Evolutionary conservation across 2,329 filamentous ascomycete genomes (phyloP).

Genomic region (Neophaeococcomyces aloes): DNA sequence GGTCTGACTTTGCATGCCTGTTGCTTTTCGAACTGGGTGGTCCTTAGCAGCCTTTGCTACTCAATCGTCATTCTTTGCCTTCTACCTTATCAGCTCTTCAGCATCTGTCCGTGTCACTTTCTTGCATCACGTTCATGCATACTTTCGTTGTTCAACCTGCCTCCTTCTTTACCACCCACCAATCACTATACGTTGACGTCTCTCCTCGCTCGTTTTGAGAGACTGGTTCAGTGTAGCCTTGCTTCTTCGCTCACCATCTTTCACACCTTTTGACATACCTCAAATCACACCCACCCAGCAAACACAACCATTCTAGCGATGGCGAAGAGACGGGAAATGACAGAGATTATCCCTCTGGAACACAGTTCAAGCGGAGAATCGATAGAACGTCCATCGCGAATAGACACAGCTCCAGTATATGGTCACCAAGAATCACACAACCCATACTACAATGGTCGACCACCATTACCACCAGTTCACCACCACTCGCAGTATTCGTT

Average conservation of each 20-base stretch:
- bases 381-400: conserved; percentile 8
- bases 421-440: not conserved
- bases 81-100: too few relatives aligned
- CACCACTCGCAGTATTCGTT: conserved; percentile 5
- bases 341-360: conserved; percentile 6
- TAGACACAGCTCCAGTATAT: not conserved
- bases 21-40: not conserved
- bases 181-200: not conserved
- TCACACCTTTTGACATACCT: not conserved
- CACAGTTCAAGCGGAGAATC: conserved; percentile 7
- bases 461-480: not conserved
- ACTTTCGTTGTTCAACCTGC: conserved; percentile 7
- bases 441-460: conserved; percentile 2
- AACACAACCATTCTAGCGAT: conserved; percentile 5
- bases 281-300: not conserved
- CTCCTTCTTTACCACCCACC: not conserved
- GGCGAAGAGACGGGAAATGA: conserved; percentile 3
- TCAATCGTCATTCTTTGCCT: not conserved
- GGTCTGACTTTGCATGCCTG: too few relatives aligned
- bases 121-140: not conserved
- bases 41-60: not conserved
- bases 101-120: too few relatives aligned
- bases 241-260: not conserved
- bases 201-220: conserved; percentile 4
- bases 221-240: not conserved